These are phyloP conservation scores for Tardiomyces digboiensis DNA, from an alignment of 1,139 yeast species.

Conservation along the genomic window DNA sequence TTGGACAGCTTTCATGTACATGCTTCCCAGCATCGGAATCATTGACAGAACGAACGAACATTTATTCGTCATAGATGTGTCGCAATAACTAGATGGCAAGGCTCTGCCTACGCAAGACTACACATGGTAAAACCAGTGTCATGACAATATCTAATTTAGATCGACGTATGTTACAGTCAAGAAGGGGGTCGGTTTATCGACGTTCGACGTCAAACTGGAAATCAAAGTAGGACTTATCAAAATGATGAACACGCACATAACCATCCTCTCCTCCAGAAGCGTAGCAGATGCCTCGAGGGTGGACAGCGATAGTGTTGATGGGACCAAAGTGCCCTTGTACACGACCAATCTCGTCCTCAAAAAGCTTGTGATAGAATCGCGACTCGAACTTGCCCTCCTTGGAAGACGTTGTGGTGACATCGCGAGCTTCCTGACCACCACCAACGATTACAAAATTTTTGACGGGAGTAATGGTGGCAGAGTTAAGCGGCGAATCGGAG, in stretches of 20 bases:
- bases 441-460: slow-evolving; percentile 92
- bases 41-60: too few relatives aligned
- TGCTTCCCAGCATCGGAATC: too few relatives aligned
- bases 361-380: slow-evolving; percentile 89
- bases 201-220: slow-evolving; percentile 90
- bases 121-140: too few relatives aligned
- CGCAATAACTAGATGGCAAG: too few relatives aligned
- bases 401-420: slow-evolving; percentile 92
- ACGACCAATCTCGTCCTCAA: slow-evolving; percentile 94
- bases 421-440: slow-evolving; percentile 99
- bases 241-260: slow-evolving; percentile 86
- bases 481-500: slow-evolving; percentile 92
- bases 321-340: slow-evolving; percentile 99
- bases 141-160: not conserved
- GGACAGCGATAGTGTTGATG: slow-evolving; percentile 84
- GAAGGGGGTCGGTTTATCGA: not conserved
- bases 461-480: slow-evolving; percentile 88
- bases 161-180: not conserved
- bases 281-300: slow-evolving; percentile 89
- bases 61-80: too few relatives aligned
- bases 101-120: too few relatives aligned
- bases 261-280: slow-evolving; percentile 99
- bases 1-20: too few relatives aligned
- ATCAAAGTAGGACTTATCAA: slow-evolving; percentile 87
- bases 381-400: slow-evolving; percentile 97